Conservation (phyloP, 176 grass and related monocot species). For the Puccinellia tenuiflora region DNA sequence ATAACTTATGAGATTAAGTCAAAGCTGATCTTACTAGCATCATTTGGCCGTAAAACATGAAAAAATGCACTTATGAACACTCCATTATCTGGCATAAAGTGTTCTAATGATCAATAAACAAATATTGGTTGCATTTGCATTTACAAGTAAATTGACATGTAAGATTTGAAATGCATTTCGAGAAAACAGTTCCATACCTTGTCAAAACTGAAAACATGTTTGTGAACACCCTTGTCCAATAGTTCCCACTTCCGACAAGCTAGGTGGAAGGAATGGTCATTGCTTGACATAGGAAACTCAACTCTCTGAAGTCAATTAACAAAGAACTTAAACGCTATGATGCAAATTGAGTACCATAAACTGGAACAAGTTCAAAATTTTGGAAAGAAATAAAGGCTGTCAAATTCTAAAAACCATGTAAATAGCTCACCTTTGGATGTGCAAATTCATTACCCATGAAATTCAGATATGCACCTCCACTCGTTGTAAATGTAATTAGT, state of each 20-base stretch:
- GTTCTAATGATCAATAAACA: neutral
- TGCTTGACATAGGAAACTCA: constrained; percentile 95
- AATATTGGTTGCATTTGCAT: neutral
- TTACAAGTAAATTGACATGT: neutral
- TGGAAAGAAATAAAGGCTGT: constrained; percentile 5
- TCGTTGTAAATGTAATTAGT: constrained; percentile 86
- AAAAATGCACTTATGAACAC: neutral
- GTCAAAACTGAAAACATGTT: constrained; percentile 72
- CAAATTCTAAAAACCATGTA: constrained; percentile 9
- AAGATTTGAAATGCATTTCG: neutral
- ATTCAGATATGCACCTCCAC: constrained; percentile 73
- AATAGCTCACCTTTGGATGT: constrained; percentile 69
- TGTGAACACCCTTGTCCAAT: constrained; percentile 62
- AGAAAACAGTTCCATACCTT: constrained; percentile 40
- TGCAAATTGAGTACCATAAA: constrained; percentile 11
- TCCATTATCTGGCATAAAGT: neutral
- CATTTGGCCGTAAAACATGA: neutral
- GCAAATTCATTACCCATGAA: constrained; percentile 99
- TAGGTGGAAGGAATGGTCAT: constrained; percentile 66
- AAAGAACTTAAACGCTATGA: neutral
- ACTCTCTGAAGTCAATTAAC: constrained; percentile 53
- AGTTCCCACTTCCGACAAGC: constrained; percentile 85
- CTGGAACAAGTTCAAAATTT: neutral
- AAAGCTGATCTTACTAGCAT: neutral
- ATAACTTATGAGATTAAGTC: neutral